phyloP scores from a whole-genome alignment of 2,329 filamentous ascomycete species.

The Orbilia oligospora region DNA sequence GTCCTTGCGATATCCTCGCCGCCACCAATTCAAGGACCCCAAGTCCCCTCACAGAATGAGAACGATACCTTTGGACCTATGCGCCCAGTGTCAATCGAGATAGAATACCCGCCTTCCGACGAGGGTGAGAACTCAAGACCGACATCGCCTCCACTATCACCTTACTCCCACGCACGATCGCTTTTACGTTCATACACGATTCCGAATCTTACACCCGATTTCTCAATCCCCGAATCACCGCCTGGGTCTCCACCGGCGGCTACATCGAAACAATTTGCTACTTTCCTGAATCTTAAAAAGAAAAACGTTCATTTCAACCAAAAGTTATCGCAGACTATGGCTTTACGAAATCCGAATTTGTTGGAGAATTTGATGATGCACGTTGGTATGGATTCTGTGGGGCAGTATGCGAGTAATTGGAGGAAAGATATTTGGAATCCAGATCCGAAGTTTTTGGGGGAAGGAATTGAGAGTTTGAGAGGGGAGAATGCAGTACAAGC shows the following conservation, averaged over 20 bases:
- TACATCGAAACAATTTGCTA: constrained; percentile 78
- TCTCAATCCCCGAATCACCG: constrained; percentile 78
- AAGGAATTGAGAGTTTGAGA: constrained; percentile 47
- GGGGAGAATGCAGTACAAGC: constrained; percentile 59
- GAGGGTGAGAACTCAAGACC: constrained; percentile 61
- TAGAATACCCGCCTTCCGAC: constrained; percentile 60
- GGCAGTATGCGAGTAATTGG: constrained; percentile 78
- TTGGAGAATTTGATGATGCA: constrained; percentile 81
- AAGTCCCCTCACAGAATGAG: constrained; percentile 30
- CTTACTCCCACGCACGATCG: constrained; percentile 77
- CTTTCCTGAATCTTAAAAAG: constrained; percentile 83
- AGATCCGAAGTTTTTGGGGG: constrained; percentile 51
- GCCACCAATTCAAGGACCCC: constrained; percentile 43
- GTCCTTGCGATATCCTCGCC: constrained; percentile 63
- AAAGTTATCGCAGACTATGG: constrained; percentile 76
- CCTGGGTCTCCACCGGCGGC: constrained; percentile 73
- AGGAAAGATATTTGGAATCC: constrained; percentile 74
- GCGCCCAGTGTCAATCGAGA: constrained; percentile 57
- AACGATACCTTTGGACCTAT: constrained; percentile 60
- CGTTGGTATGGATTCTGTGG: constrained; percentile 72
- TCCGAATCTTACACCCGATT: constrained; percentile 78
- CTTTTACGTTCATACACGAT: constrained; percentile 80
- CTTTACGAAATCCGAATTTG: constrained; percentile 80
- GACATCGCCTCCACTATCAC: constrained; percentile 71
- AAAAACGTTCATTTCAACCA: constrained; percentile 84